These are phyloP conservation scores for Aspergillus biplanus DNA, from an alignment of 495 filamentous ascomycete genomes.

Conservation along the genomic window DNA sequence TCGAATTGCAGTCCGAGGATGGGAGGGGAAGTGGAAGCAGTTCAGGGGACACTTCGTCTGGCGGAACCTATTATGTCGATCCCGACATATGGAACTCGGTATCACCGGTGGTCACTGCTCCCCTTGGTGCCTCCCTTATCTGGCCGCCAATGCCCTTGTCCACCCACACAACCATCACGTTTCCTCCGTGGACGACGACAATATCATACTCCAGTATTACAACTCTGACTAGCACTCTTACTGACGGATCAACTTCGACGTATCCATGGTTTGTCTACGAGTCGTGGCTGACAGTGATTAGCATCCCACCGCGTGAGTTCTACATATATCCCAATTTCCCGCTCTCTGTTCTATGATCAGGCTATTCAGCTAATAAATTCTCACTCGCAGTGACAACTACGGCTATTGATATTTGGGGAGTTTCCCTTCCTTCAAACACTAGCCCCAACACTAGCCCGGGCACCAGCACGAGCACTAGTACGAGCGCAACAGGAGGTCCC, in stretches of 20 bases:
- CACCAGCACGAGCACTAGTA: too few relatives aligned
- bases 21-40: not conserved
- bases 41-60: not conserved
- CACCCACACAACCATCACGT: not conserved
- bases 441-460: too few relatives aligned
- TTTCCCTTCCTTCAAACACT: too few relatives aligned
- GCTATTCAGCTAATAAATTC: too few relatives aligned
- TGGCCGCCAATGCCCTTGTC: not conserved
- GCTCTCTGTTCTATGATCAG: too few relatives aligned
- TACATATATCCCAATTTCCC: too few relatives aligned
- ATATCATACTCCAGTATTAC: not conserved
- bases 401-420: too few relatives aligned
- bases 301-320: too few relatives aligned
- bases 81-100: not conserved
- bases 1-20: conserved; percentile 21
- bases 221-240: not conserved
- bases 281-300: too few relatives aligned
- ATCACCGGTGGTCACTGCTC: not conserved
- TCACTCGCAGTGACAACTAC: too few relatives aligned
- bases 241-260: not conserved
- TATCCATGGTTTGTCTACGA: too few relatives aligned
- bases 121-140: not conserved
- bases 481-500: too few relatives aligned
- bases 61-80: not conserved
- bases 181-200: not conserved